Evolutionary conservation across 2,329 filamentous ascomycete genomes (phyloP), one percentile per base, ranked within the genome.

Genomic region (Coleophoma crateriformis): DNA sequence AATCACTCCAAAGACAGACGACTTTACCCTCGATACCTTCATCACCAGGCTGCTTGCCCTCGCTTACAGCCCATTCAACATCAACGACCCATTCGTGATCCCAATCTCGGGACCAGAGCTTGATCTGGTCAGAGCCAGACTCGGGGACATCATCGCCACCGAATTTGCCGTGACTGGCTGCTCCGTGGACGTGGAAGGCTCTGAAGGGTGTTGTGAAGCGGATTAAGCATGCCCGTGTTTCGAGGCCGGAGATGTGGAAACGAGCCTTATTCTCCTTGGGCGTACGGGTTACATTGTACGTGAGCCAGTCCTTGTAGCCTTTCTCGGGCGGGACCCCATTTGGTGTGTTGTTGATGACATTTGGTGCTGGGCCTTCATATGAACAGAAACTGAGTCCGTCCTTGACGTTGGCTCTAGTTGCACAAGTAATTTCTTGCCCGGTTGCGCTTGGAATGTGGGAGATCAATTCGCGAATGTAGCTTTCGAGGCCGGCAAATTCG

Each of bases 1-100:
- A 84, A 70, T 99, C 94, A 60, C 86, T 90, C 90, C 91, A 97
- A 33, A 88, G 73, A 68, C 94, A 97, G 14, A 85, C 76, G 1
- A 91, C 82, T 33, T 72, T 77, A 1, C 90, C 88, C 55, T 75
- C 76, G 33, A 90, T 61, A 15, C 67, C 66, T 51, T 67, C 59
- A 13, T 66, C 67, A 47, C 64, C 58, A 35, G 61, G 61, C 14
- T 61, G 54, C 38, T 66, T 61, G 46, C 57, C 54, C 20, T 60
- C 61, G 3, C 48, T 58, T 6, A 58, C 51, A 1, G 57, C 56
- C 85, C 86, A 90, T 49, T 79, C 74, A 2, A 94, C 76, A 58
- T 88, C 81, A 4, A 67, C 84, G 14, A 77, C 77, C 88, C 91
- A 96, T 3, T 78, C 77, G 27, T 81, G 81, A 44, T 82, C 78